Conservation (phyloP, 495 filamentous ascomycete genomes). For the Sabuloglossum arenarium region DNA sequence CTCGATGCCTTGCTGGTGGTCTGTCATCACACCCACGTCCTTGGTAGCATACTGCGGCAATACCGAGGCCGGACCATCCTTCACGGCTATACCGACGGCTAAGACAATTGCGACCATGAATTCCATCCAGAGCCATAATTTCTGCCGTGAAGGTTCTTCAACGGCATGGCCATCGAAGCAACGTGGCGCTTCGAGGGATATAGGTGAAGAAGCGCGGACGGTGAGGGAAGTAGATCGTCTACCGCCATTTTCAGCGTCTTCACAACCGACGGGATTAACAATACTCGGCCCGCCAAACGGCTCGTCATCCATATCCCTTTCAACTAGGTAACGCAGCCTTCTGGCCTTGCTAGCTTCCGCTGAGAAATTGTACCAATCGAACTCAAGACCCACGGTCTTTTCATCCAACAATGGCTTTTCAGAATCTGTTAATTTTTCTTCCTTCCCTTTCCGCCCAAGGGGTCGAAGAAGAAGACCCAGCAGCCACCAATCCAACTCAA, state of each 20-base stretch:
- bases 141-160: conserved; percentile 4
- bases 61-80: conserved; percentile 13
- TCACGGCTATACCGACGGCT: conserved; percentile 15
- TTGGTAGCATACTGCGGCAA: not conserved
- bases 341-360: not conserved
- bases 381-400: not conserved
- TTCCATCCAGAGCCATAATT: conserved; percentile 15
- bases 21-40: not conserved
- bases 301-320: not conserved
- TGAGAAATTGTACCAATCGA: not conserved
- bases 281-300: not conserved
- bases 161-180: conserved; percentile 5
- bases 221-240: not conserved
- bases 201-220: conserved; percentile 9
- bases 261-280: not conserved
- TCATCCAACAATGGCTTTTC: not conserved
- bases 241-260: not conserved
- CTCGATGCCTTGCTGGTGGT: not conserved
- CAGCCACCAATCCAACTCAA: not conserved
- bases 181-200: conserved; percentile 6
- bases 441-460: not conserved
- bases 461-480: not conserved
- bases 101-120: conserved; percentile 16
- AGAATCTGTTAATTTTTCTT: not conserved
- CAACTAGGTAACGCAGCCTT: not conserved